Conservation (phyloP, 352 stramenopile species). For the Phytopythium oedochilum region DNA sequence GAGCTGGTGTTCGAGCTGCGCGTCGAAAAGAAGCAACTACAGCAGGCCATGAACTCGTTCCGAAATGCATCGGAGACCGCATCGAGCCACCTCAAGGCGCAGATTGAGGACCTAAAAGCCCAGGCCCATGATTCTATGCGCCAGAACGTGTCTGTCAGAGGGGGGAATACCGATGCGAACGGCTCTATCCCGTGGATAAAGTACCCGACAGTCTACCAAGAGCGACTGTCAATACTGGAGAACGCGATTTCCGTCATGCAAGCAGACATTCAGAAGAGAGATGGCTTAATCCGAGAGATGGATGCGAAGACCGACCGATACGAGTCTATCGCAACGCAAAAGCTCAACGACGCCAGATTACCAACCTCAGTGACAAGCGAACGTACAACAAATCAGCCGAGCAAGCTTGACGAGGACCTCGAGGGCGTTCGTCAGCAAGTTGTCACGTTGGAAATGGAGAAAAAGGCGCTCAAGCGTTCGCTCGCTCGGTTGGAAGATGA, state of each 20-base stretch:
- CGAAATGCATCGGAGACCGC: neutral
- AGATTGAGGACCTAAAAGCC: neutral
- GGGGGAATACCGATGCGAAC: neutral
- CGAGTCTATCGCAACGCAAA: neutral
- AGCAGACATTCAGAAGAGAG: neutral
- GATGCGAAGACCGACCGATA: neutral
- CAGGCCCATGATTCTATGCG: neutral
- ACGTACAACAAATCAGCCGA: neutral
- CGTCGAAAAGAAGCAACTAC: constrained; percentile 46
- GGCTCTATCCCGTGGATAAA: neutral
- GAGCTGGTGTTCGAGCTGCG: constrained; percentile 39
- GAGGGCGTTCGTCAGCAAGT: neutral
- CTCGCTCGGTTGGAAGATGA: neutral
- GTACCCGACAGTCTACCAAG: neutral
- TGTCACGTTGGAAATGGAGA: neutral
- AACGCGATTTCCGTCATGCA: neutral
- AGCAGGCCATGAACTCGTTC: constrained; percentile 13
- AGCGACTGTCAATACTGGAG: neutral
- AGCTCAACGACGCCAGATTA: neutral
- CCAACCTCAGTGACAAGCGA: neutral
- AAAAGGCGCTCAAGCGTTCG: neutral
- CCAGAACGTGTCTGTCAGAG: neutral
- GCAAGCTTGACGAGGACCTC: neutral
- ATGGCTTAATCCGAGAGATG: neutral
- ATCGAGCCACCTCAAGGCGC: neutral